phyloP scores from a whole-genome alignment of 1,284 basidiomycete genomes.

The Vanrija sp. region DNA sequence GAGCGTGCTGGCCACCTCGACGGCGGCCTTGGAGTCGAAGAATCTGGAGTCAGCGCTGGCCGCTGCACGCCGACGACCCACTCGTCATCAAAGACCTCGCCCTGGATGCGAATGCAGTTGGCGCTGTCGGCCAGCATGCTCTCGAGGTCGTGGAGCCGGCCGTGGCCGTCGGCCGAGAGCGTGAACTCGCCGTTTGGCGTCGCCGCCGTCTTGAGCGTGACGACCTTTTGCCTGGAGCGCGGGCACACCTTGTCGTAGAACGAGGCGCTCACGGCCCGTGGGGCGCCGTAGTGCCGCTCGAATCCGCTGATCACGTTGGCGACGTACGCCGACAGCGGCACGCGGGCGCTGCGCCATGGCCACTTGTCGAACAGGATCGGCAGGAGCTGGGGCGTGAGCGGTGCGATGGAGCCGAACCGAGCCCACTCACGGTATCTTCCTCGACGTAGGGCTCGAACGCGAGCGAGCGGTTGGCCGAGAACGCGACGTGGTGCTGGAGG shows the following conservation, averaged over 20 bases:
- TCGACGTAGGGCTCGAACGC: constrained; percentile 43
- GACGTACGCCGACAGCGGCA: constrained; percentile 44
- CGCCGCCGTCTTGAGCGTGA: constrained; percentile 21
- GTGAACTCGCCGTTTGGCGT: constrained; percentile 30
- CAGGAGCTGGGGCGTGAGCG: constrained; percentile 14
- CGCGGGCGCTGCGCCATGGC: constrained; percentile 39
- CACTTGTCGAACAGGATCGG: constrained; percentile 27
- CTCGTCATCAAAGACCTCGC: constrained; percentile 43
- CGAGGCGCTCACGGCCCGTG: constrained; percentile 31
- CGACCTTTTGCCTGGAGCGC: constrained; percentile 15
- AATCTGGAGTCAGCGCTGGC: constrained; percentile 28
- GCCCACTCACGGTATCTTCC: constrained; percentile 30
- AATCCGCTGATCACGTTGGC: constrained; percentile 40
- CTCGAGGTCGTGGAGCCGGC: constrained; percentile 32
- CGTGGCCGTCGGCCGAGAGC: constrained; percentile 26
- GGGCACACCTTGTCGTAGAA: constrained; percentile 30
- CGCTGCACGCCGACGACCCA: constrained; percentile 20
- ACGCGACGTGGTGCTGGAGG: constrained; percentile 44
- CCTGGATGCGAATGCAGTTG: constrained; percentile 37
- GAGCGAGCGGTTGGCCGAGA: constrained; percentile 36
- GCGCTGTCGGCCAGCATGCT: constrained; percentile 25
- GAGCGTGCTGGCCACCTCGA: constrained; percentile 37
- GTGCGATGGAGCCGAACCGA: too few relatives aligned
- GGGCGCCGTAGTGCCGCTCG: constrained; percentile 33
- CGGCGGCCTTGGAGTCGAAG: constrained; percentile 38